Percentiles rank a stretch among this genome's conserved stretches.
Conservation (phyloP, 495 filamentous ascomycete species). For the Tuber microsphaerosporum region DNA sequence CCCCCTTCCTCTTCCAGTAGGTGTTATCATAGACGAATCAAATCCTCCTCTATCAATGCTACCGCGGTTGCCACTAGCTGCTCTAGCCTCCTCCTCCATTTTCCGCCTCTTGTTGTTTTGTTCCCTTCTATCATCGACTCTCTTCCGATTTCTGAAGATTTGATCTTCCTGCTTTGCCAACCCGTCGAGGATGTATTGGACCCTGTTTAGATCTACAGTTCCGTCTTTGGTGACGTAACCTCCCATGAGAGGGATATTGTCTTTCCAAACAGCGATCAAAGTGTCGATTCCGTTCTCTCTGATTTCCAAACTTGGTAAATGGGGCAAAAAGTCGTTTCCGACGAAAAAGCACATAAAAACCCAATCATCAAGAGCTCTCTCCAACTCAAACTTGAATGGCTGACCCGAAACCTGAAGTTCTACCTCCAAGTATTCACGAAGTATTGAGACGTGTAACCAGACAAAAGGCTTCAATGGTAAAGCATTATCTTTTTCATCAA, state of each 20-base stretch:
- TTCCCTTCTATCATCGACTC: constrained; percentile 72
- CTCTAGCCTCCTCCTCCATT: constrained; percentile 44
- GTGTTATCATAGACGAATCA: constrained; percentile 21
- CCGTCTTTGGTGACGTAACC: constrained; percentile 95
- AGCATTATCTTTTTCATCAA: constrained; percentile 77
- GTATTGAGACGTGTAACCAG: constrained; percentile 87
- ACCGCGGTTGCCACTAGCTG: constrained; percentile 39
- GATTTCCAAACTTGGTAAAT: constrained; percentile 93
- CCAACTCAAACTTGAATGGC: constrained; percentile 76
- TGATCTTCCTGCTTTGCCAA: constrained; percentile 91
- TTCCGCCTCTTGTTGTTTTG: constrained; percentile 60
- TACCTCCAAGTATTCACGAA: constrained; percentile 86
- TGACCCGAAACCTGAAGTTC: constrained; percentile 78
- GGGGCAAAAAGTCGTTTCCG: constrained; percentile 96
- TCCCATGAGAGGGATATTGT: constrained; percentile 83
- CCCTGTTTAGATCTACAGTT: constrained; percentile 74
- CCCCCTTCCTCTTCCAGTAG: constrained; percentile 29
- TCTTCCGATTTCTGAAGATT: constrained; percentile 78
- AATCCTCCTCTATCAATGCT: constrained; percentile 23
- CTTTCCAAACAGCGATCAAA: constrained; percentile 88
- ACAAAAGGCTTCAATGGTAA: constrained; percentile 68
- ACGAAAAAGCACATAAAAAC: constrained; percentile 99
- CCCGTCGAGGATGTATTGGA: constrained; percentile 79
- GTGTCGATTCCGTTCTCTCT: constrained; percentile 96
- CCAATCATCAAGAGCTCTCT: constrained; percentile 98